A percentile compares a stretch with the other conserved stretches of the same genome.
phyloP scores from a whole-genome alignment of 257 asterid genomes.

The Solanum megistacrolobum region DNA sequence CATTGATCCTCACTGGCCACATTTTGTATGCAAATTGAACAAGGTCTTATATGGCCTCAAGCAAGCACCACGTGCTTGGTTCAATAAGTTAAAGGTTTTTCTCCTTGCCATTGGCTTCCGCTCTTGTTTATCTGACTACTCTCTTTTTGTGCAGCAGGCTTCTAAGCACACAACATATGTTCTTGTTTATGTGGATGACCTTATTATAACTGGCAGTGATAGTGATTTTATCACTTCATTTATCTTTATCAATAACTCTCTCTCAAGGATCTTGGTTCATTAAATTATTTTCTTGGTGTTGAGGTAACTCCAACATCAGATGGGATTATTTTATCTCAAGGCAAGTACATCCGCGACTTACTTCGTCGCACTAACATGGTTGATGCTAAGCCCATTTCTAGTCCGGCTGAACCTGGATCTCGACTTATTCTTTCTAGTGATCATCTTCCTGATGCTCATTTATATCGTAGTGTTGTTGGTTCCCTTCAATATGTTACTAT shows the following conservation, averaged over 20 bases:
- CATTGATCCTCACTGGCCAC: too few relatives aligned
- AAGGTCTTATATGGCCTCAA: too few relatives aligned
- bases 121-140: neutral
- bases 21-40: too few relatives aligned
- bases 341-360: neutral
- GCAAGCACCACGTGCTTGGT: too few relatives aligned
- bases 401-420: neutral
- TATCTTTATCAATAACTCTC: neutral
- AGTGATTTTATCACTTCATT: neutral
- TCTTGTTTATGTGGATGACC: neutral
- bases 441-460: neutral
- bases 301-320: neutral
- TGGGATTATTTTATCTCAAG: neutral
- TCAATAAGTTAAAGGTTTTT: neutral
- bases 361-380: neutral
- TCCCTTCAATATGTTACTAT: too few relatives aligned
- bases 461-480: too few relatives aligned
- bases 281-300: neutral
- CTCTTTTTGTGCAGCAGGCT: neutral
- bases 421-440: neutral
- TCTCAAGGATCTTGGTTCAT: neutral
- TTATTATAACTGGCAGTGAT: neutral
- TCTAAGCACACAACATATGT: neutral
- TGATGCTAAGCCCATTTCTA: neutral
- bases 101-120: neutral